Percentiles rank a stretch among this genome's conserved stretches.
These are phyloP conservation scores for Pueraria montana DNA, from an alignment of 306 rosid species.

Conservation along the genomic window DNA sequence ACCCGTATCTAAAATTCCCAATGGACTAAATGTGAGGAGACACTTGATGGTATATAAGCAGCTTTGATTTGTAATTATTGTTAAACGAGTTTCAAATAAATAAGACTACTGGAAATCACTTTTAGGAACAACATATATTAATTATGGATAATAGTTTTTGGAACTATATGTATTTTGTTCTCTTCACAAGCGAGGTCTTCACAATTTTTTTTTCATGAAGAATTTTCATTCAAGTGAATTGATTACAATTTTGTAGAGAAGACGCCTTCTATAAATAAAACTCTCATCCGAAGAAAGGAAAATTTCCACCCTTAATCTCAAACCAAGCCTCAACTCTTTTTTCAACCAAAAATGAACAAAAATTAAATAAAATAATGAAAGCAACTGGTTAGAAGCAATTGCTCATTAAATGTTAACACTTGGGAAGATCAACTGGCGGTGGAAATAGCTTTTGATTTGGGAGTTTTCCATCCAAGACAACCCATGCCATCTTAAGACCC, in stretches of 20 bases:
- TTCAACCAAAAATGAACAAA: neutral
- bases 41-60: too few relatives aligned
- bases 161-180: too few relatives aligned
- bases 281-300: neutral
- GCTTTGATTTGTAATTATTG: too few relatives aligned
- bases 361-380: neutral
- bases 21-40: too few relatives aligned
- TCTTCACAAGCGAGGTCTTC: too few relatives aligned
- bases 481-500: slow-evolving; percentile 84
- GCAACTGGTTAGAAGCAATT: neutral
- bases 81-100: too few relatives aligned
- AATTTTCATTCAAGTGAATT: neutral
- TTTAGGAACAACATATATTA: too few relatives aligned
- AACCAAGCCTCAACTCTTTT: neutral
- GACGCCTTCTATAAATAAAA: slow-evolving; percentile 25
- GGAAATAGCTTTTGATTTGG: slow-evolving; percentile 70
- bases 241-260: slow-evolving; percentile 19
- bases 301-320: neutral
- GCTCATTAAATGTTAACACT: slow-evolving; percentile 45
- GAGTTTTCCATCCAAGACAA: slow-evolving; percentile 70
- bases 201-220: too few relatives aligned
- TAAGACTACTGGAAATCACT: too few relatives aligned
- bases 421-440: slow-evolving; percentile 80
- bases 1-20: too few relatives aligned
- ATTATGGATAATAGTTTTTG: too few relatives aligned